A percentile compares a stretch with the other conserved stretches of the same genome.
phyloP scores from a whole-genome alignment of 1,284 basidiomycete species.

The Tilletia walkeri region DNA sequence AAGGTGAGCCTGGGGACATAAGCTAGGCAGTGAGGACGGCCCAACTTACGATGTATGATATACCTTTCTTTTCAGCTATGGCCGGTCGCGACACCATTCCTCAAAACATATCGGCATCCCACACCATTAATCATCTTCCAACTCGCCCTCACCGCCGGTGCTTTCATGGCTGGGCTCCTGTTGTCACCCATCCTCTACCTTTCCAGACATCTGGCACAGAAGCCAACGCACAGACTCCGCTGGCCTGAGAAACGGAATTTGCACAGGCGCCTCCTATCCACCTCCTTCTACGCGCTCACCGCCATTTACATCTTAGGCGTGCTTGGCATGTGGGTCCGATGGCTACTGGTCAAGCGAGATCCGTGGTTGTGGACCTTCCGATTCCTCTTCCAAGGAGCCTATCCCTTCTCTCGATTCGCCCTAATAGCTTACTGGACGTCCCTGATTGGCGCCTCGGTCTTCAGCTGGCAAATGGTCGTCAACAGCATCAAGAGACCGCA shows the following conservation, averaged over 20 bases:
- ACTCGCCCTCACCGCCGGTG: slow-evolving; percentile 86
- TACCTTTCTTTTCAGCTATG: slow-evolving; percentile 23
- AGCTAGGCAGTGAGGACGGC: neutral
- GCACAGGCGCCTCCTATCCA: slow-evolving; percentile 78
- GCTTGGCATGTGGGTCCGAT: slow-evolving; percentile 88
- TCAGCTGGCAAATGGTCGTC: slow-evolving; percentile 71
- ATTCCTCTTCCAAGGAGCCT: slow-evolving; percentile 68
- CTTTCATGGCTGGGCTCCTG: slow-evolving; percentile 84
- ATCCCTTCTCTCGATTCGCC: slow-evolving; percentile 76
- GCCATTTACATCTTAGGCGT: slow-evolving; percentile 75
- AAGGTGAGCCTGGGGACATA: slow-evolving; percentile 23
- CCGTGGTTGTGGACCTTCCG: slow-evolving; percentile 80
- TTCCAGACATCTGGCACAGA: slow-evolving; percentile 86
- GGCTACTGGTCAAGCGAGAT: slow-evolving; percentile 78
- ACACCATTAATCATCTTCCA: slow-evolving; percentile 90
- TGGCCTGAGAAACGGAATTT: slow-evolving; percentile 83
- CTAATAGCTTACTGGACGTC: slow-evolving; percentile 82
- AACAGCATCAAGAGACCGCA: slow-evolving; percentile 33
- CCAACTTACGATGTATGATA: neutral
- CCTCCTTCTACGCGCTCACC: slow-evolving; percentile 79
- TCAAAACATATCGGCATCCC: slow-evolving; percentile 88
- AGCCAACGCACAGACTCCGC: slow-evolving; percentile 80
- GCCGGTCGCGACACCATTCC: slow-evolving; percentile 69
- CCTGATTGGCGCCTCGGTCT: slow-evolving; percentile 77
- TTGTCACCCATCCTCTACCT: slow-evolving; percentile 91